These are phyloP conservation scores for Radiomyces spectabilis DNA, from an alignment of 192 early-diverging fungal genomes.

Conservation along the genomic window DNA sequence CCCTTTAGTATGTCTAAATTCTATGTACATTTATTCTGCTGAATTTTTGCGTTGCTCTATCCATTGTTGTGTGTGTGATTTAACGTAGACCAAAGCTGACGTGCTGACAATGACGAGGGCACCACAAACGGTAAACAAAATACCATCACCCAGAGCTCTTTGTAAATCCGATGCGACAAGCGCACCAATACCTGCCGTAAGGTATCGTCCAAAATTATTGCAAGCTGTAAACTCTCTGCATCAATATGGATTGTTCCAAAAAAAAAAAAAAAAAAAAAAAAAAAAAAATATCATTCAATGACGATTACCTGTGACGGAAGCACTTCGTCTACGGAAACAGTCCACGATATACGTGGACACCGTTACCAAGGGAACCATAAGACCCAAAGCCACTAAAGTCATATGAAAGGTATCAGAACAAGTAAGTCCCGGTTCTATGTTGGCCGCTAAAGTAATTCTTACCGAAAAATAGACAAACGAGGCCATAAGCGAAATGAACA, in stretches of 20 bases:
- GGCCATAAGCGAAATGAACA: slow-evolving; percentile 18
- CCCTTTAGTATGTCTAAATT: no score
- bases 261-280: no score
- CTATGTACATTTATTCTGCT: no score
- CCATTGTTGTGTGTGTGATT: neutral
- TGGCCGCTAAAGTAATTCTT: neutral
- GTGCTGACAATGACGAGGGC: neutral
- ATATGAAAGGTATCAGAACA: neutral
- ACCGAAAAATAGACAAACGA: slow-evolving; percentile 24
- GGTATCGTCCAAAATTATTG: slow-evolving; percentile 23
- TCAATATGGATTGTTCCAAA: no score
- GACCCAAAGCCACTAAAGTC: slow-evolving; percentile 14
- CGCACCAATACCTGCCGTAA: slow-evolving; percentile 26
- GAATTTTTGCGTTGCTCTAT: neutral
- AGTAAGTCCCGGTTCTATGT: neutral
- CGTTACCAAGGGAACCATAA: slow-evolving; percentile 22
- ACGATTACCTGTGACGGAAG: slow-evolving; percentile 23
- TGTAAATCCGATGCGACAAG: slow-evolving; percentile 20
- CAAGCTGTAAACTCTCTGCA: slow-evolving; percentile 27
- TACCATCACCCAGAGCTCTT: slow-evolving; percentile 15
- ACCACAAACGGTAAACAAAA: slow-evolving; percentile 22
- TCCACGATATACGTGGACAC: slow-evolving; percentile 30
- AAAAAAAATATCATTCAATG: neutral
- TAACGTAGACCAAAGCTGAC: neutral
- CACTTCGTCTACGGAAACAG: slow-evolving; percentile 15